Evolutionary conservation across 768 basidiomycete species (phyloP).

Genomic region (Panus rudis): DNA sequence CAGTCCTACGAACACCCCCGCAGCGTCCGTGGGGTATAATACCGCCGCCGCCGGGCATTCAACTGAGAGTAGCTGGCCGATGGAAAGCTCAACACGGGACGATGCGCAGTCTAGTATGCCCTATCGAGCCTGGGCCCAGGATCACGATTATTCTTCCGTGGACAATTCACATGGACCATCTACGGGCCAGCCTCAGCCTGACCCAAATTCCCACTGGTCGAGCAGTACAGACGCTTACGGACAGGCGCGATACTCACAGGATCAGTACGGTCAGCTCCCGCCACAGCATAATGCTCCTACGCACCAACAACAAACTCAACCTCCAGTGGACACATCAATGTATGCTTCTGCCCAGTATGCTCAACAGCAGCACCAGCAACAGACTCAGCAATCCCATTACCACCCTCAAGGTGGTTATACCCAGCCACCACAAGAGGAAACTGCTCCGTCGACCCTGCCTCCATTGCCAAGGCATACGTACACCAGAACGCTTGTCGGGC

Average conservation of each 20-base stretch:
- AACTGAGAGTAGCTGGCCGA: constrained; percentile 16
- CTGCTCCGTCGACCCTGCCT: constrained; percentile 27
- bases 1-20: constrained; percentile 4
- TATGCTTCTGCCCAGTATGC: constrained; percentile 26
- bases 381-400: constrained; percentile 17
- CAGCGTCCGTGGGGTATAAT: constrained; percentile 13
- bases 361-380: constrained; percentile 28
- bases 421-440: constrained; percentile 12
- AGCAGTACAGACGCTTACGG: constrained; percentile 7
- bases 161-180: constrained; percentile 11
- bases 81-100: constrained; percentile 16
- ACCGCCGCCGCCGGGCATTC: constrained; percentile 11
- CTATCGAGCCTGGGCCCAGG: constrained; percentile 21
- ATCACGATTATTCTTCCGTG: constrained; percentile 13
- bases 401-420: constrained; percentile 15
- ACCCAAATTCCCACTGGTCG: no score
- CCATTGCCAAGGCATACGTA: constrained; percentile 63
- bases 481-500: constrained; percentile 86
- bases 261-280: constrained; percentile 21
- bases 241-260: constrained; percentile 10
- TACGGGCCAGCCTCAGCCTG: no score
- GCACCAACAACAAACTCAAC: neutral
- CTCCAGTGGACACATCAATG: constrained; percentile 21
- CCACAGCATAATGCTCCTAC: constrained; percentile 19
- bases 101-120: constrained; percentile 11